Base-by-base conservation (phyloP, 2,329 filamentous ascomycete genomes). In the Septoria petroselini region DNA sequence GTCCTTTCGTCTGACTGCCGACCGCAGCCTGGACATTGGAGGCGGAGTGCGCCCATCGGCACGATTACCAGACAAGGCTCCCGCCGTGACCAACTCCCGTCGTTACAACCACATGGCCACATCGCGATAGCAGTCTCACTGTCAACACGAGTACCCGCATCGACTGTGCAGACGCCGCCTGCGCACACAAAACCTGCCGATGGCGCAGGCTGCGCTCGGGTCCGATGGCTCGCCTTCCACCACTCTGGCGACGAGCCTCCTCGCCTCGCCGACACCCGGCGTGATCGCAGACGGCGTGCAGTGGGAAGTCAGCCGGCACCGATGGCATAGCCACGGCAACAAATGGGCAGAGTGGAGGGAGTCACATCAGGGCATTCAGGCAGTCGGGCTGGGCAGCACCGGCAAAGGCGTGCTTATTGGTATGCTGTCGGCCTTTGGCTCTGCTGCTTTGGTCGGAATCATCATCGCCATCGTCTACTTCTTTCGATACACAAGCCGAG, bases 361-460 rank as follows among this genome's bases (percentile, higher is more conserved):
- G 15, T 25, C 41, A 17, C 53, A 43, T n/a, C 45, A 49, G 27
- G 21, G 42, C 25, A 42, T 49, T 14, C 46, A 18, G 15, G 41
- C 46, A 11, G 34, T 53, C 14, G 58, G 55, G n/a, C 58, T 67
- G 19, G 62, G 60, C 33, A 65, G 62, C 19, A 67, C 64, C 7
- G 82, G 81, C 52, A 83, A 82, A 67, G 91, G 91, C 69, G 88
- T 97, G 64, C 79, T 97, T 70, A 97, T 98, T 68, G 93, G 91
- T 60, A 83, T 98, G 66, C 78, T 96, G 55, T 95, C 91, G 31
- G 94, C 91, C 11, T 91, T 97, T 71, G 91, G 90, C 55, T 95
- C 91, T 31, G 91, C 91, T 37, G 81, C 88, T 25, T 76, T 96
- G 50, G 89, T 95, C 55, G 85, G 88, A 50, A 69, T 94, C 55